Evolutionary conservation across 1,139 yeast species (phyloP).

Genomic region (Scheffersomyces insectosa): DNA sequence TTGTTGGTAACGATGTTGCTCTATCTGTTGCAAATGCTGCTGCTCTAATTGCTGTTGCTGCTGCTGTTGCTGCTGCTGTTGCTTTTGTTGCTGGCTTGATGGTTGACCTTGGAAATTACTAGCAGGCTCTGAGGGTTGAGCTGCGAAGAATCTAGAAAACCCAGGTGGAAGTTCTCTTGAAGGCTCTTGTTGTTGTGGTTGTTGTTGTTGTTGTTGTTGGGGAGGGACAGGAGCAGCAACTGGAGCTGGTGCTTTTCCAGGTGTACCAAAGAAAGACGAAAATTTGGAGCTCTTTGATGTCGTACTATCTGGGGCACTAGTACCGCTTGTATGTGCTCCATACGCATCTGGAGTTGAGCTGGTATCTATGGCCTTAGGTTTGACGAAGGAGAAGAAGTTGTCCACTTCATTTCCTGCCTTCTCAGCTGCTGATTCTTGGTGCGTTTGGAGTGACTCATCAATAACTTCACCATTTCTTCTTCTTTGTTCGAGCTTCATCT

Average conservation of each 20-base stretch:
- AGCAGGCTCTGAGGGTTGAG: slow-evolving; percentile 1
- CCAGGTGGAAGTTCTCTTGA: slow-evolving; percentile 8
- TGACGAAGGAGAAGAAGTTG: slow-evolving; percentile 51
- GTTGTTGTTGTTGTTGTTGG: slow-evolving; percentile 6
- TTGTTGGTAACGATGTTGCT: neutral
- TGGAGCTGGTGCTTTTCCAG: slow-evolving; percentile 11
- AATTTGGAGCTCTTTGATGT: slow-evolving; percentile 43
- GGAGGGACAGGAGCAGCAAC: slow-evolving; percentile 1
- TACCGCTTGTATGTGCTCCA: neutral
- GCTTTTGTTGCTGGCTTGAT: slow-evolving; percentile 2
- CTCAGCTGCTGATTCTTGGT: slow-evolving; percentile 14
- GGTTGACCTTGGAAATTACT: slow-evolving; percentile 1
- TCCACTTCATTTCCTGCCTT: slow-evolving; percentile 49
- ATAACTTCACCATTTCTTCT: slow-evolving; percentile 47
- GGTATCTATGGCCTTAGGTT: slow-evolving; percentile 19
- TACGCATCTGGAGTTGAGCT: slow-evolving; percentile 3
- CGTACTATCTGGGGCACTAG: neutral
- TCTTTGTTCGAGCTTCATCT: slow-evolving; percentile 58
- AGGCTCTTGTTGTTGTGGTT: neutral
- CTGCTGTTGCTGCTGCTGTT: slow-evolving; percentile 5
- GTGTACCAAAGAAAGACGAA: slow-evolving; percentile 44
- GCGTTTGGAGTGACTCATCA: slow-evolving; percentile 3
- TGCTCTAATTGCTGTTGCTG: slow-evolving; percentile 9
- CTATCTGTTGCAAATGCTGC: slow-evolving; percentile 4
- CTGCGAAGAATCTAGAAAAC: slow-evolving; percentile 19